Evolutionary conservation across 352 stramenopile genomes (phyloP), one percentile per base, ranked within the genome.

Genomic region (Pythium brassicae): DNA sequence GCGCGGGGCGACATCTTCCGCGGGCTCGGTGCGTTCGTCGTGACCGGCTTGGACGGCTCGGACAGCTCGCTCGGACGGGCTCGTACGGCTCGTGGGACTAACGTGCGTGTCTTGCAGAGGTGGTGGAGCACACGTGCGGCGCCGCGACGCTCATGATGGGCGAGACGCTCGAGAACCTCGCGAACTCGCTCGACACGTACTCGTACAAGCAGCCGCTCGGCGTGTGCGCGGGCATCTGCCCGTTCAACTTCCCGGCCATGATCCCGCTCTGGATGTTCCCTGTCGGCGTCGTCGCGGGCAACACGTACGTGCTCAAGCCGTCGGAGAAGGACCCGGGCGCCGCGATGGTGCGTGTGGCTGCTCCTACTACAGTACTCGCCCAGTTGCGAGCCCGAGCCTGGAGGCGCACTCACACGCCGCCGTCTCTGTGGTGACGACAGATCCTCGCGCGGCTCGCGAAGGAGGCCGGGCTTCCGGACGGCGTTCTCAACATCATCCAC

Each of bases 161-260:
- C 46, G 95, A 99, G 74, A 97, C 94, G n/a, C 62, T 94, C 14
- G 85, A 92, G 58, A 97, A 97, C 62, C 63, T 99, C 34, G 79
- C 92, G 26, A 81, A 65, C 48, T 96, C 89, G 53, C 68, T 99
- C 12, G 96, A 99, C 76, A 98, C 89, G 50, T 96, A 98, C 72
- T 98, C 86, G 52, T 98, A 98, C 76, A 91, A 97, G 63, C 84
- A 98, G 72, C 95, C 97, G 23, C 75, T 99, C 8, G 96, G 97
- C 35, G 91, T 98, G 7, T 96, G 87, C 55, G 93, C 88, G 23
- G 89, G 91, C 69, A 96, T 97, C 66, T 96, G 86, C 53, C 93
- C 92, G 11, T 98, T 98, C 69, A 98, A 98, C 67, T 98, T 98
- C 77, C 95, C 95, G 11, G 94, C 92, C 45, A 99, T 99, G 96